Percentiles rank a stretch among this genome's conserved stretches.
Conservation (phyloP, 1,284 basidiomycete species). For the Cutaneotrichosporon sp. region DNA sequence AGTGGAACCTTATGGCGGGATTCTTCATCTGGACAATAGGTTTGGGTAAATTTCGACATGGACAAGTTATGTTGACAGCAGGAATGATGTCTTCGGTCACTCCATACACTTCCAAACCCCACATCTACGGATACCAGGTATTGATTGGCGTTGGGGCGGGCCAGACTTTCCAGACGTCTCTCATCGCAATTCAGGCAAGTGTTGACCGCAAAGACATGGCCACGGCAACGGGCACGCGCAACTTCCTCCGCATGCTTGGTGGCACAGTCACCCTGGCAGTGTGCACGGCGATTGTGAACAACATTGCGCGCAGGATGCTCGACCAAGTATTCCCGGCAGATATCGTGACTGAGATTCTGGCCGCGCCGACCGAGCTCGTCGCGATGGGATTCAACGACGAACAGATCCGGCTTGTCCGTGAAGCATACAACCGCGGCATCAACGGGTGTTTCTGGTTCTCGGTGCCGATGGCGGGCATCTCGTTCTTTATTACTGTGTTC, state of each 20-base stretch:
- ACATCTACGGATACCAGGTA: slow-evolving; percentile 65
- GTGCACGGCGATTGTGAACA: slow-evolving; percentile 35
- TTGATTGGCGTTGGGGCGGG: slow-evolving; percentile 68
- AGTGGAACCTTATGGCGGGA: slow-evolving; percentile 63
- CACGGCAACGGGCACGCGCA: slow-evolving; percentile 38
- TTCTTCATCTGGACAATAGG: slow-evolving; percentile 67
- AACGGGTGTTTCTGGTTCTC: slow-evolving; percentile 37
- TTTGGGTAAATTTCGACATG: slow-evolving; percentile 48
- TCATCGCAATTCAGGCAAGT: slow-evolving; percentile 58
- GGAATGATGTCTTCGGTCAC: slow-evolving; percentile 63
- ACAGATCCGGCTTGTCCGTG: slow-evolving; percentile 25
- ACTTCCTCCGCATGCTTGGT: slow-evolving; percentile 42
- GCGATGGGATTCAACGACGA: slow-evolving; percentile 19
- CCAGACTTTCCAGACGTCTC: slow-evolving; percentile 38
- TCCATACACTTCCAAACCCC: slow-evolving; percentile 56
- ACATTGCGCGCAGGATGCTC: slow-evolving; percentile 30
- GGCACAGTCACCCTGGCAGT: slow-evolving; percentile 29
- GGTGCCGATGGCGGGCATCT: slow-evolving; percentile 34
- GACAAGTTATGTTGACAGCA: background rate
- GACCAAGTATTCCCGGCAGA: background rate
- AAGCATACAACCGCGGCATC: slow-evolving; percentile 33
- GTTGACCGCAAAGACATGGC: slow-evolving; percentile 40
- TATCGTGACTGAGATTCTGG: slow-evolving; percentile 21
- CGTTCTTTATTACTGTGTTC: slow-evolving; percentile 38
- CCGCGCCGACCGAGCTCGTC: slow-evolving; percentile 33